phyloP scores from a whole-genome alignment of 805 yeast genomes.

The Cyberlindnera lachancei region DNA sequence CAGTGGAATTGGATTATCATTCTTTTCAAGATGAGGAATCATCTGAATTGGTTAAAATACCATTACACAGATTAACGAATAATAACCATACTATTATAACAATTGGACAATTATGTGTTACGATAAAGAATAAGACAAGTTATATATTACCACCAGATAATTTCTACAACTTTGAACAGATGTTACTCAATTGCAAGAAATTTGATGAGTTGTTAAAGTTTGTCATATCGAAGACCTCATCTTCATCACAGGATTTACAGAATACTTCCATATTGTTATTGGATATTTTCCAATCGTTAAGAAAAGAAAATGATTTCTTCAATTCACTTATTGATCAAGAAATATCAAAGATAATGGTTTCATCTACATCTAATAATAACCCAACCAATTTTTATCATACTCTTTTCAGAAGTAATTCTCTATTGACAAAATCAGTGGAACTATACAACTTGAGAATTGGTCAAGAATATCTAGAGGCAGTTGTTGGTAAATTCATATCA shows the following conservation, averaged over 20 bases:
- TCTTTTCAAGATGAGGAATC: conserved; percentile 15
- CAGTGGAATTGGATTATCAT: conserved; percentile 1
- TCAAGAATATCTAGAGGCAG: conserved; percentile 64
- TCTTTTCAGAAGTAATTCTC: conserved; percentile 77
- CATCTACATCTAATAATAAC: no score
- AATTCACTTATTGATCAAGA: conserved; percentile 61
- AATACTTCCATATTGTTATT: conserved; percentile 51
- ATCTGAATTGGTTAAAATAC: no score
- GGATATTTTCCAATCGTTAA: conserved; percentile 68
- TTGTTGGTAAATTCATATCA: conserved; percentile 63
- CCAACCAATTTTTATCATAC: conserved; percentile 43
- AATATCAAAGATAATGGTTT: conserved; percentile 24
- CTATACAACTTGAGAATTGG: conserved; percentile 71
- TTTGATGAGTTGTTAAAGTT: conserved; percentile 45
- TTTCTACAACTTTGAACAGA: conserved; percentile 55
- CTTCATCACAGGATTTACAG: conserved; percentile 38
- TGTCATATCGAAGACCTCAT: conserved; percentile 20
- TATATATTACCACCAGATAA: conserved; percentile 53
- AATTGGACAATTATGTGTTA: conserved; percentile 52
- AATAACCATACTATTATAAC: conserved; percentile 35
- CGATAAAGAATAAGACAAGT: conserved; percentile 41
- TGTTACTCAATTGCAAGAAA: conserved; percentile 47
- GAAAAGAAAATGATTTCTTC: conserved; percentile 68
- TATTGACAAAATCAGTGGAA: conserved; percentile 77
- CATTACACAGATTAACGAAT: conserved; percentile 20